Evolutionary conservation across 441 rosid genomes (phyloP).

Genomic region (Hura crepitans): DNA sequence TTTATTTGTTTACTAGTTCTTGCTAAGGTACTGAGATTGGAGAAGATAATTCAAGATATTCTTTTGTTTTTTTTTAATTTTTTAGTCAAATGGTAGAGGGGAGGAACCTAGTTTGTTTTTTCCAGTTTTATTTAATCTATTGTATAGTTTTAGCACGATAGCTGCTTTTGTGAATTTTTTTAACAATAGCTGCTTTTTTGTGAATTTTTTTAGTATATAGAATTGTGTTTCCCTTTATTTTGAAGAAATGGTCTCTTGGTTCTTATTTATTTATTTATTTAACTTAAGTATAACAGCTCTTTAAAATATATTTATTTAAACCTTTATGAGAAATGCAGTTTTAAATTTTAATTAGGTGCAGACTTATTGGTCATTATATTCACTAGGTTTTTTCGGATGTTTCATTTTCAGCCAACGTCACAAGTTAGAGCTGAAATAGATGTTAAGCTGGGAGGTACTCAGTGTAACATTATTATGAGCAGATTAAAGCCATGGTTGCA

Average conservation of each 20-base stretch:
- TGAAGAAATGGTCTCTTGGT: background rate
- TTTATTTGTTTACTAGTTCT: slow-evolving; percentile 6
- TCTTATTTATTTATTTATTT: background rate
- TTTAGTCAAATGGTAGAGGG: background rate
- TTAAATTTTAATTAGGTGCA: background rate
- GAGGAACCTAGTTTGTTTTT: background rate
- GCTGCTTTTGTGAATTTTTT: no score
- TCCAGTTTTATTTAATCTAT: background rate
- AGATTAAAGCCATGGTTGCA: slow-evolving; percentile 83
- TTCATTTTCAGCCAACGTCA: slow-evolving; percentile 57
- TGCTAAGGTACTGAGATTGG: slow-evolving; percentile 5
- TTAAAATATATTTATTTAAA: background rate
- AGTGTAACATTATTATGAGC: slow-evolving; percentile 60
- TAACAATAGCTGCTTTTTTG: no score
- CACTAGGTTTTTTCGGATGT: slow-evolving; percentile 11
- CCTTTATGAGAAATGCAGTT: background rate
- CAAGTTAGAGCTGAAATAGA: slow-evolving; percentile 90
- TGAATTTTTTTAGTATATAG: background rate
- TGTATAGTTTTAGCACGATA: background rate
- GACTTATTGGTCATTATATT: slow-evolving; percentile 5
- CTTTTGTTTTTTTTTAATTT: background rate
- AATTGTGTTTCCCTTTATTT: background rate
- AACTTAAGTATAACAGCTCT: background rate
- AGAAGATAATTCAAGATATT: background rate
- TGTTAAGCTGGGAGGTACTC: slow-evolving; percentile 85